These are phyloP conservation scores for Babesia caballi DNA, from an alignment of 169 alveolate genomes.

Conservation along the genomic window DNA sequence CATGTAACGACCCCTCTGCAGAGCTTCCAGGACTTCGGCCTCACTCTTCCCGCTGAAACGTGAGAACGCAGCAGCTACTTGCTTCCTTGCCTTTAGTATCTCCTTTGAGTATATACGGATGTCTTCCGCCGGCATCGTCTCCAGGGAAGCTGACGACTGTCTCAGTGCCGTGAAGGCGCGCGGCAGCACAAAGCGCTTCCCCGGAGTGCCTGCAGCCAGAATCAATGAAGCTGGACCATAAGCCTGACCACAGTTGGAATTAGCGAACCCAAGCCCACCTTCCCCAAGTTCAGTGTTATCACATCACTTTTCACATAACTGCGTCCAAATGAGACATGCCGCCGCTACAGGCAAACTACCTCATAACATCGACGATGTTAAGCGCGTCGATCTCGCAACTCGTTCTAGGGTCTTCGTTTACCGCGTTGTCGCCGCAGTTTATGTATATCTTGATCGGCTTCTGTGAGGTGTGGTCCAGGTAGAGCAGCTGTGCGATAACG, in stretches of 20 bases:
- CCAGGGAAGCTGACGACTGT: constrained; percentile 63
- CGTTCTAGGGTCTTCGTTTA: constrained; percentile 53
- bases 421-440: constrained; percentile 61
- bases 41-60: constrained; percentile 54
- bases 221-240: constrained; percentile 72
- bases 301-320: constrained; percentile 47
- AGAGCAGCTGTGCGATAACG: constrained; percentile 66
- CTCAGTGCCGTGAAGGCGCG: constrained; percentile 65
- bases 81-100: constrained; percentile 67
- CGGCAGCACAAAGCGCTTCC: constrained; percentile 70
- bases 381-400: constrained; percentile 69
- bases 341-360: constrained; percentile 23
- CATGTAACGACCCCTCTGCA: constrained; percentile 27
- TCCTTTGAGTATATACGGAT: constrained; percentile 69
- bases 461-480: constrained; percentile 69
- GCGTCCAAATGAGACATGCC: not conserved
- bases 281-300: constrained; percentile 54
- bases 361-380: constrained; percentile 72
- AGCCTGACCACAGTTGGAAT: constrained; percentile 57
- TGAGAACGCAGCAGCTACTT: constrained; percentile 54
- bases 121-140: constrained; percentile 71
- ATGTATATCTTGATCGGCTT: constrained; percentile 71
- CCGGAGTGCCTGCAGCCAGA: constrained; percentile 70
- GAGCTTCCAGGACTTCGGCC: constrained; percentile 2
- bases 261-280: constrained; percentile 19